Evolutionary conservation across 2,329 filamentous ascomycete species (phyloP).

Genomic region (Diaporthe longicolla): DNA sequence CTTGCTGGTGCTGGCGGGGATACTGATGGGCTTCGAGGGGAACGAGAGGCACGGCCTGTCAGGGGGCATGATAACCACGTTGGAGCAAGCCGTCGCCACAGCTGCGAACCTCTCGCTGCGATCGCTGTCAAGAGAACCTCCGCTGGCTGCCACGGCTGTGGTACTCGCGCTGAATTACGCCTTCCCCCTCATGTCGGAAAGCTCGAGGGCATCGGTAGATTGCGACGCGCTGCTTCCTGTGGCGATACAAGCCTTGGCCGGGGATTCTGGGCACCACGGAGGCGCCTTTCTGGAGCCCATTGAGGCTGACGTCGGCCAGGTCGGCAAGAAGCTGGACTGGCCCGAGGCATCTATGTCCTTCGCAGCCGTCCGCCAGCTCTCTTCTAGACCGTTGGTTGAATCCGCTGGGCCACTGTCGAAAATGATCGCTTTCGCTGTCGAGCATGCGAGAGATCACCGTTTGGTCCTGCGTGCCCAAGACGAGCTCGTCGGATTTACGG

Average conservation of each 20-base stretch:
- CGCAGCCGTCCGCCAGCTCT: slow-evolving; percentile 69
- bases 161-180: slow-evolving; percentile 82
- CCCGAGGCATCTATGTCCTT: slow-evolving; percentile 71
- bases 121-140: slow-evolving; percentile 55
- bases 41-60: slow-evolving; percentile 76
- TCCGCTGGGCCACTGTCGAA: slow-evolving; percentile 78
- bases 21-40: slow-evolving; percentile 82
- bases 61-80: slow-evolving; percentile 71
- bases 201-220: slow-evolving; percentile 71
- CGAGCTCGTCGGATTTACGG: slow-evolving; percentile 76
- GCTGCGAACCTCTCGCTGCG: slow-evolving; percentile 84
- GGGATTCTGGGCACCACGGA: slow-evolving; percentile 80
- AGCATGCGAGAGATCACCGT: slow-evolving; percentile 57
- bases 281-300: slow-evolving; percentile 82
- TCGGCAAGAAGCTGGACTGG: slow-evolving; percentile 75
- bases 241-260: slow-evolving; percentile 76
- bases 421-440: slow-evolving; percentile 74
- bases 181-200: slow-evolving; percentile 78
- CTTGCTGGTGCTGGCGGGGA: slow-evolving; percentile 81
- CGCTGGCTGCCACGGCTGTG: slow-evolving; percentile 65
- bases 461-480: slow-evolving; percentile 60
- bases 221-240: slow-evolving; percentile 80
- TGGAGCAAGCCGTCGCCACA: slow-evolving; percentile 81
- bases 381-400: slow-evolving; percentile 72
- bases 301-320: slow-evolving; percentile 74